Conservation (phyloP, 768 basidiomycete genomes). For the Tephrocybe sp. region DNA sequence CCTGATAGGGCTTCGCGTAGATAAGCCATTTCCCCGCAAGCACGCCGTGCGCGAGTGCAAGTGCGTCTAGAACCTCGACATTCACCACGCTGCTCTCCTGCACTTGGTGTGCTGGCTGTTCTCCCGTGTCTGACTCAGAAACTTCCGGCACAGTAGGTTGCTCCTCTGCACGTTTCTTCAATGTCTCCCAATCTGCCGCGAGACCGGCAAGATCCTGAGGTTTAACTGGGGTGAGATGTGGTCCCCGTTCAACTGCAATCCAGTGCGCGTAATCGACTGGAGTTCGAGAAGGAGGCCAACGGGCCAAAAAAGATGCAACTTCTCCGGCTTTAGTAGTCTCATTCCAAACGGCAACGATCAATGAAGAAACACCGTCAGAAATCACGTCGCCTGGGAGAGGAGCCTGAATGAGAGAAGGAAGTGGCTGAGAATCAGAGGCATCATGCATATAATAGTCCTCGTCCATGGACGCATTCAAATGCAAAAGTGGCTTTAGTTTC, state of each 20-base stretch:
- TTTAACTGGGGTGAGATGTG: background rate
- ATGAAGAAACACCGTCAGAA: constrained; percentile 9
- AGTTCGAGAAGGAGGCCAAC: constrained; percentile 38
- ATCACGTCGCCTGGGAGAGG: constrained; percentile 14
- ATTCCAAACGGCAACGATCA: constrained; percentile 22
- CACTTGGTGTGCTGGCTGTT: background rate
- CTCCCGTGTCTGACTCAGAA: background rate
- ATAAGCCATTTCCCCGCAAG: constrained; percentile 38
- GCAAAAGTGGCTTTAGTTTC: background rate
- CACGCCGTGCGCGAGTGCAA: constrained; percentile 30
- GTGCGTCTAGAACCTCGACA: constrained; percentile 27
- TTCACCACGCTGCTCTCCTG: constrained; percentile 19
- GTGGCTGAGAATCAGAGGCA: background rate
- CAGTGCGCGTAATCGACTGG: constrained; percentile 29
- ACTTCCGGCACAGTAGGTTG: background rate
- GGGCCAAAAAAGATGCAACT: constrained; percentile 25
- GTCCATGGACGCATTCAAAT: background rate
- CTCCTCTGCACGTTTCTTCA: constrained; percentile 8
- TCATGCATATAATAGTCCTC: constrained; percentile 16
- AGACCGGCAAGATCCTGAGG: constrained; percentile 9
- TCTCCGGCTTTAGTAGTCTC: constrained; percentile 21
- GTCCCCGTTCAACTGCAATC: constrained; percentile 30
- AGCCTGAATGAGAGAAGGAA: constrained; percentile 7
- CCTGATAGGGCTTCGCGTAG: constrained; percentile 24
- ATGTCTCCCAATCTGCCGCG: constrained; percentile 6